Percentiles rank a stretch among this genome's conserved stretches.
Conservation (phyloP, 495 filamentous ascomycete species). For the Pseudoneurospora amorphoporcata region DNA sequence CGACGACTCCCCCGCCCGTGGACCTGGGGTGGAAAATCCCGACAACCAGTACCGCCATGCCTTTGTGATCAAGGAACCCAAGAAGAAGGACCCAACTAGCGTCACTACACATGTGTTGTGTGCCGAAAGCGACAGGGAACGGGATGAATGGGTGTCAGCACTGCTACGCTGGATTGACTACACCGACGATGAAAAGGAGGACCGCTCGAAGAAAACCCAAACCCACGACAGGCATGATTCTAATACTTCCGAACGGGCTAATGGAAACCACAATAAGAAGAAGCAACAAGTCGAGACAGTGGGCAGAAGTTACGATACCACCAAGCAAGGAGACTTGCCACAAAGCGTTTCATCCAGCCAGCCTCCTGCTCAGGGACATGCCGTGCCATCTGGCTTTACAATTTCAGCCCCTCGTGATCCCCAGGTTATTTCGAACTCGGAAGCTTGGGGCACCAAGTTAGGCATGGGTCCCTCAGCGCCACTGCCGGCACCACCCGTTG, state of each 20-base stretch:
- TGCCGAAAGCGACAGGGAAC: slow-evolving; percentile 86
- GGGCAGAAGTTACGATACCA: slow-evolving; percentile 63
- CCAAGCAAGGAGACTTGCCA: slow-evolving; percentile 52
- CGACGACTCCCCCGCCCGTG: slow-evolving; percentile 51
- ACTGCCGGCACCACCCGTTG: slow-evolving; percentile 39
- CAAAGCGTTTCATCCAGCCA: slow-evolving; percentile 26
- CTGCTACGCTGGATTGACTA: slow-evolving; percentile 84
- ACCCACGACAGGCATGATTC: slow-evolving; percentile 26
- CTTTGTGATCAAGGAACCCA: slow-evolving; percentile 88
- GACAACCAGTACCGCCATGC: slow-evolving; percentile 96
- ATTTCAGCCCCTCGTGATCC: slow-evolving; percentile 88
- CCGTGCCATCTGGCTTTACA: slow-evolving; percentile 33
- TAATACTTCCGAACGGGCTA: slow-evolving; percentile 22
- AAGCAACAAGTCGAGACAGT: slow-evolving; percentile 28
- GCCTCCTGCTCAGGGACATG: slow-evolving; percentile 19
- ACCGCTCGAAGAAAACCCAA: slow-evolving; percentile 18
- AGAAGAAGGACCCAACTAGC: slow-evolving; percentile 87
- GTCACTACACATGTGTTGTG: slow-evolving; percentile 92
- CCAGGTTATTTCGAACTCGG: slow-evolving; percentile 73
- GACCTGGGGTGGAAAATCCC: slow-evolving; percentile 51
- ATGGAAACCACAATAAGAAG: slow-evolving; percentile 39
- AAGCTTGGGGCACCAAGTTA: slow-evolving; percentile 73
- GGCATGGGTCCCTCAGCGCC: slow-evolving; percentile 15
- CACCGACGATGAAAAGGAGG: slow-evolving; percentile 48
- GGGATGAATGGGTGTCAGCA: slow-evolving; percentile 88